Evolutionary conservation across 805 yeast genomes (phyloP), one percentile per base, ranked within the genome.

Genomic region (Millerozyma miso): DNA sequence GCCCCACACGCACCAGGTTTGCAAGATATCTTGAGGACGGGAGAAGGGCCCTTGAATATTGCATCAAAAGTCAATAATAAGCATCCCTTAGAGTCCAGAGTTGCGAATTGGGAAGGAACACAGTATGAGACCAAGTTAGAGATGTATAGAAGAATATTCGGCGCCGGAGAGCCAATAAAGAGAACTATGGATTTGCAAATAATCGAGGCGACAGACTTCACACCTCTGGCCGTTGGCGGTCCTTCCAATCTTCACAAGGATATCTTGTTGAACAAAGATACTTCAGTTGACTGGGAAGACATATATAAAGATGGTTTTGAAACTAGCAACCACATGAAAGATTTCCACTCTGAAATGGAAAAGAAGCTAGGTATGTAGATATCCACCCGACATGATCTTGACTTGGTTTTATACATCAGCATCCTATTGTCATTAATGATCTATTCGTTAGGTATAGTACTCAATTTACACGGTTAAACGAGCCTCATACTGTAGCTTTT

Each of bases 111-210:
- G 97, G 95, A 89, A 18, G 68, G 72, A 35, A 83, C 84, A 10
- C 89, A 88, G 56, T 76, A 76, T 29, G 80, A 80, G 23, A 69
- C 83, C 50, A 81, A 80, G 55, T 55, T 90, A 69, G 93, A 89
- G 59, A 80, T 80, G 46, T 83, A 86, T 63, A 79, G 95, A 59
- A 78, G 95, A 51, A 67, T 86, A 14, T 89, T 85, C 62, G 99
- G 99, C 13, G 80, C 91, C 38, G 97, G 93, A 8, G 98, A 87
- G 56, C 97, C 99, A 6, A 85, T 91, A 62, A 83, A 83, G 58
- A 77, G 97, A 57, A 80, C 83, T 26, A 89, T 93, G 97, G 99
- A 93, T 55, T 68, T 87, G 57, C 71, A 79, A 43, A 76, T 91
- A 19, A 84, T 91, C 3, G 78, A 80, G 37, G 70, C 74, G 38